phyloP scores from a whole-genome alignment of 2,329 filamentous ascomycete species.

The Mycocentrospora acerina region DNA sequence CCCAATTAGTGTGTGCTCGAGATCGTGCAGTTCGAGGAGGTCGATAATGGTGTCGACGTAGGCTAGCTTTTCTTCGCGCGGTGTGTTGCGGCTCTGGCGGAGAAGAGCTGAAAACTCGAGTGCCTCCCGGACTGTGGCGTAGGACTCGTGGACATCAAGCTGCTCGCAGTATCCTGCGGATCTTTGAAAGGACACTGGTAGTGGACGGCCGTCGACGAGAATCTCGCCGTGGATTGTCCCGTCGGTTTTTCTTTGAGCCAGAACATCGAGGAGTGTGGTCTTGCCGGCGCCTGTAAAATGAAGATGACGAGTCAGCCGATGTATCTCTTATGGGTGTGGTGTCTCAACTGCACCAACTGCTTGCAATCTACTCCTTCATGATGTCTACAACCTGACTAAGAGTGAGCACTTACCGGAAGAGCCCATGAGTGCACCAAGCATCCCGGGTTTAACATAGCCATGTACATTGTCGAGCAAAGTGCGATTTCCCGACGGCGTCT shows the following conservation, averaged over 20 bases:
- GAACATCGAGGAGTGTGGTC: constrained; percentile 36
- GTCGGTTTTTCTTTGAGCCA: constrained; percentile 31
- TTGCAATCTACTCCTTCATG: no score
- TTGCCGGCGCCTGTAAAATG: constrained; percentile 41
- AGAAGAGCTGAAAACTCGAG: constrained; percentile 34
- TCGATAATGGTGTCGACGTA: constrained; percentile 33
- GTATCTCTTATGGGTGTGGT: no score
- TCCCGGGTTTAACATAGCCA: constrained; percentile 57
- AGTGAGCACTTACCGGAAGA: no score
- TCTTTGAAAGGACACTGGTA: constrained; percentile 30
- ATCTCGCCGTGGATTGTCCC: constrained; percentile 31
- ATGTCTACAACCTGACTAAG: no score
- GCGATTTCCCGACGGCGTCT: constrained; percentile 41
- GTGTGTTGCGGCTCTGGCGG: constrained; percentile 23
- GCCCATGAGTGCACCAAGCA: constrained; percentile 42
- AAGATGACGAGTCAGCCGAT: no score
- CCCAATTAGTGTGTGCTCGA: constrained; percentile 29
- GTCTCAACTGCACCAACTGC: no score
- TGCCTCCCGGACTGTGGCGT: constrained; percentile 31
- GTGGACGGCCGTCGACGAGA: constrained; percentile 29
- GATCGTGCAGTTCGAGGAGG: constrained; percentile 26
- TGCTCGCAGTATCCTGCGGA: constrained; percentile 39
- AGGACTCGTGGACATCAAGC: constrained; percentile 32
- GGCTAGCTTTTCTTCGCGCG: constrained; percentile 24
- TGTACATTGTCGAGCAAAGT: constrained; percentile 54